A percentile compares a stretch with the other conserved stretches of the same genome.
These are phyloP conservation scores for Colletotrichum tanaceti DNA, from an alignment of 2,329 filamentous ascomycete genomes.

Conservation along the genomic window DNA sequence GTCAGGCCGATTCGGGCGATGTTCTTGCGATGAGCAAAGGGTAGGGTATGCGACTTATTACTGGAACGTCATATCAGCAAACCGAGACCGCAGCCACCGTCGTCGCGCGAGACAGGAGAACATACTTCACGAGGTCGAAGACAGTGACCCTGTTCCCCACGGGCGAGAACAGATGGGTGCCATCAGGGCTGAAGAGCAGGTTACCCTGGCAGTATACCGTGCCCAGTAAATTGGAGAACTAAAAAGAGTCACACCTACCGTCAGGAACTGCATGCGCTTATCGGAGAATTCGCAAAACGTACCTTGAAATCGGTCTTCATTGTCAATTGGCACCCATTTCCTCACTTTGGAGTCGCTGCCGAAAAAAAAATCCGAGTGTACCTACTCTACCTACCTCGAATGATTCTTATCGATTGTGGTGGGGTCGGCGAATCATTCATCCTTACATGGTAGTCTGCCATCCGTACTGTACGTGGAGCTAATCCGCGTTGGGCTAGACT, in stretches of 20 bases:
- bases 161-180: slow-evolving; percentile 93
- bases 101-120: slow-evolving; percentile 8
- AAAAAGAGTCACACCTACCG: slow-evolving; percentile 14
- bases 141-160: slow-evolving; percentile 96
- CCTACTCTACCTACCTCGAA: not conserved
- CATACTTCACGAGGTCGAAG: slow-evolving; percentile 94
- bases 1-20: slow-evolving; percentile 89
- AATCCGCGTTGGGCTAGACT: slow-evolving; percentile 12
- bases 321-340: slow-evolving; percentile 57
- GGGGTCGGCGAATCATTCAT: slow-evolving; percentile 51
- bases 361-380: slow-evolving; percentile 25
- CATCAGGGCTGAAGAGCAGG: slow-evolving; percentile 95
- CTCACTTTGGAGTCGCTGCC: slow-evolving; percentile 27
- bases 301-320: slow-evolving; percentile 99
- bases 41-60: slow-evolving; percentile 88
- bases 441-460: slow-evolving; percentile 42
- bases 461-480: no score
- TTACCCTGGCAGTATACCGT: slow-evolving; percentile 99
- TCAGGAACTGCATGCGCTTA: slow-evolving; percentile 16
- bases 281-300: slow-evolving; percentile 43
- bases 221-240: slow-evolving; percentile 98
- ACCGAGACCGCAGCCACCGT: not conserved
- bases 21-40: slow-evolving; percentile 93
- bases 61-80: slow-evolving; percentile 54
- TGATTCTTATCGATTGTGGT: slow-evolving; percentile 51